Conservation (phyloP, 306 rosid species). For the Cucumis hystrix region DNA sequence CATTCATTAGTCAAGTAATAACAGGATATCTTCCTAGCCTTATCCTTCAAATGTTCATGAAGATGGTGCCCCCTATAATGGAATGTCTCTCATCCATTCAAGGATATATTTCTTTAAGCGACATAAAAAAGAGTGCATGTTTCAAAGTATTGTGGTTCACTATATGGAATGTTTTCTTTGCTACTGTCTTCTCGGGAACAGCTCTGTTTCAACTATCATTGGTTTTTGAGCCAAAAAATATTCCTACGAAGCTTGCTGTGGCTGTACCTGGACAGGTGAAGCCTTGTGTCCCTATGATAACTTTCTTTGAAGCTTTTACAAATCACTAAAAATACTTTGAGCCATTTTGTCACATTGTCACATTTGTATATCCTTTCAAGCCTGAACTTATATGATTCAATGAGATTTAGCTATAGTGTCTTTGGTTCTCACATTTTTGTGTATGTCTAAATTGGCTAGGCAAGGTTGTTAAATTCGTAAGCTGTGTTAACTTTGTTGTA, state of each 20-base stretch:
- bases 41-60: constrained; percentile 74
- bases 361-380: background rate
- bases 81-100: constrained; percentile 80
- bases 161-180: constrained; percentile 82
- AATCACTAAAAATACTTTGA: background rate
- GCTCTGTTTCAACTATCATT: constrained; percentile 31
- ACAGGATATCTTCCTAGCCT: constrained; percentile 97
- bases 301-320: background rate
- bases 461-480: background rate
- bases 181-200: constrained; percentile 87
- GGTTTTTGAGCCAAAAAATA: constrained; percentile 55
- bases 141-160: constrained; percentile 87
- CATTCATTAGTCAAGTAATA: constrained; percentile 53
- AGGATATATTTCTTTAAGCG: constrained; percentile 66
- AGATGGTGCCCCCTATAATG: constrained; percentile 76
- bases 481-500: background rate
- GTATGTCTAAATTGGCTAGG: background rate
- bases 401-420: background rate
- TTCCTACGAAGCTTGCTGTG: constrained; percentile 59
- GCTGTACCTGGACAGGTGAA: constrained; percentile 91
- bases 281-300: constrained; percentile 8
- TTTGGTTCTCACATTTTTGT: background rate
- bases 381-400: background rate
- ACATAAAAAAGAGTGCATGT: constrained; percentile 77
- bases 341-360: background rate